Evolutionary conservation across 2,329 filamentous ascomycete genomes (phyloP).

Genomic region (Penicillium fuscoglaucum): DNA sequence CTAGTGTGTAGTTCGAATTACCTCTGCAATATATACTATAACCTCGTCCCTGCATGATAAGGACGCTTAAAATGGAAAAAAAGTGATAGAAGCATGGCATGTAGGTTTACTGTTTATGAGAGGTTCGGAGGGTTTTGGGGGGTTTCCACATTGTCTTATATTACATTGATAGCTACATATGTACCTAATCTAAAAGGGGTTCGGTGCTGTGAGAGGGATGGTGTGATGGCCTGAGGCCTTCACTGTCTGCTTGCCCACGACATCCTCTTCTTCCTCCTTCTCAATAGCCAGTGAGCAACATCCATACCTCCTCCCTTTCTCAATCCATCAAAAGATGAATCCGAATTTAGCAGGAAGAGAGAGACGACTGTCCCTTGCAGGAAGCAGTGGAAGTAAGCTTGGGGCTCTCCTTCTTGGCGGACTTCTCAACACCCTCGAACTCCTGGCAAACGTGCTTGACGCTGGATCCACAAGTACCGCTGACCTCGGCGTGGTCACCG

Average conservation of each 20-base stretch:
- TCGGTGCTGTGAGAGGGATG: not conserved
- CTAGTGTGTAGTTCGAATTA: too few relatives aligned
- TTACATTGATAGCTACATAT: not conserved
- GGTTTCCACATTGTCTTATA: not conserved
- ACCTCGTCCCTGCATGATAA: not conserved
- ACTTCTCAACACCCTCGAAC: constrained; percentile 30
- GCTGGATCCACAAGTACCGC: constrained; percentile 26
- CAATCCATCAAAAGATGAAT: not conserved
- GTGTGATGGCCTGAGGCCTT: not conserved
- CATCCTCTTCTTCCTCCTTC: not conserved
- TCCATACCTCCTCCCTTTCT: not conserved
- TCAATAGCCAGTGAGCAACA: not conserved
- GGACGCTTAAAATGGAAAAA: not conserved
- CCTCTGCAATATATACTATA: not conserved
- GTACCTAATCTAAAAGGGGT: not conserved
- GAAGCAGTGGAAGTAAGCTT: constrained; percentile 6
- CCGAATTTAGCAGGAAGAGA: constrained; percentile 5
- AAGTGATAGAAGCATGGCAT: not conserved
- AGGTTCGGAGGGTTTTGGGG: not conserved
- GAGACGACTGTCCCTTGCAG: constrained; percentile 6
- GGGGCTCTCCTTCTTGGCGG: not conserved
- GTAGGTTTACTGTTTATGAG: not conserved
- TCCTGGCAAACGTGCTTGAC: constrained; percentile 39
- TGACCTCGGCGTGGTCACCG: constrained; percentile 36
- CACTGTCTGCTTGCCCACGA: not conserved